These are phyloP conservation scores for Fusarium euwallaceae DNA, from an alignment of 2,329 filamentous ascomycete species.

Conservation along the genomic window DNA sequence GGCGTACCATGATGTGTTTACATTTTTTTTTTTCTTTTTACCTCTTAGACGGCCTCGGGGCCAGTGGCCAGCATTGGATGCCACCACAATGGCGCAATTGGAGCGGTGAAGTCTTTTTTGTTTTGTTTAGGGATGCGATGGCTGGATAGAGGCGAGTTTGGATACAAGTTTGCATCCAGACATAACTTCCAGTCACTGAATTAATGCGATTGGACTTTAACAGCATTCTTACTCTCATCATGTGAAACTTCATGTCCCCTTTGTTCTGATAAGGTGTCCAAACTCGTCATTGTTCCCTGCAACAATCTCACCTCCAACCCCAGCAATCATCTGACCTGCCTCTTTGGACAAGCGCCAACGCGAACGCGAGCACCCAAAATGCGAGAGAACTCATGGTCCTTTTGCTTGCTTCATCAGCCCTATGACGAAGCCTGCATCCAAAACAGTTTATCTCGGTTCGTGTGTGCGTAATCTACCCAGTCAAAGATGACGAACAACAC, in stretches of 20 bases:
- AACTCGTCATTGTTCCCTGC: neutral
- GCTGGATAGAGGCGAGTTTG: neutral
- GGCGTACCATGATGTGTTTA: conserved; percentile 23
- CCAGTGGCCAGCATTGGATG: conserved; percentile 1
- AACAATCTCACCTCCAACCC: neutral
- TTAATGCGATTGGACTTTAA: neutral
- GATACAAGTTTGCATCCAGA: neutral
- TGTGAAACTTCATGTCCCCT: neutral
- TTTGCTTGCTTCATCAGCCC: neutral
- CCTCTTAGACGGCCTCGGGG: neutral
- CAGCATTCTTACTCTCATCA: neutral
- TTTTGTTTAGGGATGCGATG: neutral
- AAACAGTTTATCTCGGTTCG: neutral
- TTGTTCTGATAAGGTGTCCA: neutral
- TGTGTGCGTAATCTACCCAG: neutral
- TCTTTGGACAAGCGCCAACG: conserved; percentile 1
- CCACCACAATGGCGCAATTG: conserved; percentile 15
- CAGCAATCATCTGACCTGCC: neutral
- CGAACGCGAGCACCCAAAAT: neutral
- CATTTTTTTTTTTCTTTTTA: neutral
- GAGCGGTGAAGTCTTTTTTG: neutral
- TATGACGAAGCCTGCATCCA: neutral
- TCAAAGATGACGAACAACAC: neutral
- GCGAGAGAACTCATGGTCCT: neutral
- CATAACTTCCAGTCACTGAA: neutral